Evolutionary conservation across 2,329 filamentous ascomycete species (phyloP), one percentile per base, ranked within the genome.

Genomic region (Stagonosporopsis rhizophila): DNA sequence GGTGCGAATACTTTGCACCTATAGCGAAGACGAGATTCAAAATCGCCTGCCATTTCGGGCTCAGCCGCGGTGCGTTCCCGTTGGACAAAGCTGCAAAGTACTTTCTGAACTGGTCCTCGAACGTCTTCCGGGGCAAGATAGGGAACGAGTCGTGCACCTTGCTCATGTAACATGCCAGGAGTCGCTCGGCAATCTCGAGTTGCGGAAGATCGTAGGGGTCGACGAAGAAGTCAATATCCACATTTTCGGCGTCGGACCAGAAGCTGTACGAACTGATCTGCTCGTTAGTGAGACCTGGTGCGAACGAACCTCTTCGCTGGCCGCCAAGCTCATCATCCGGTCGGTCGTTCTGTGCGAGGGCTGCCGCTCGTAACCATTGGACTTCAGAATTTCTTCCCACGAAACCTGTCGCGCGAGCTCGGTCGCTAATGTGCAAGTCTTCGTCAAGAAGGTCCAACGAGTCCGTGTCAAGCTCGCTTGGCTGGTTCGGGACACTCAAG

Each of bases 11-110:
- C 49, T 72, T 73, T 34, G 77, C 72, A 4, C 72, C 77, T n/a
- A 80, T 75, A 3, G 78, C 78, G 51, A 79, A 78, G 2, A 79
- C 70, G 23, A 79, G 53, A 37, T 80, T 78, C 48, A 79, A 35
- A 17, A 77, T 77, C 7, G 72, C 73, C 32, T 74, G 69, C 77
- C 77, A 79, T 46, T 66, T 71, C 8, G 50, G 47, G 35, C 61
- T 69, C 3, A 69, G 52, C 4, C 44, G 58, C 2, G 63, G 59
- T 15, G 63, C 52, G 12, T 60, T 67, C 11, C 63, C 65, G 19
- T 47, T 57, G 9, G 64, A 59, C n/a, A 65, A n/a, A 2, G 61
- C 61, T 19, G 52, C 40, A 35, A 70, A 74, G 57, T 72, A 77
- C n/a, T 61, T 67, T 11, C 64, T 61, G 48, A 75, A 76, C 50